Conservation (phyloP, 2,329 filamentous ascomycete genomes). For the Cladosporium sphaerospermum region DNA sequence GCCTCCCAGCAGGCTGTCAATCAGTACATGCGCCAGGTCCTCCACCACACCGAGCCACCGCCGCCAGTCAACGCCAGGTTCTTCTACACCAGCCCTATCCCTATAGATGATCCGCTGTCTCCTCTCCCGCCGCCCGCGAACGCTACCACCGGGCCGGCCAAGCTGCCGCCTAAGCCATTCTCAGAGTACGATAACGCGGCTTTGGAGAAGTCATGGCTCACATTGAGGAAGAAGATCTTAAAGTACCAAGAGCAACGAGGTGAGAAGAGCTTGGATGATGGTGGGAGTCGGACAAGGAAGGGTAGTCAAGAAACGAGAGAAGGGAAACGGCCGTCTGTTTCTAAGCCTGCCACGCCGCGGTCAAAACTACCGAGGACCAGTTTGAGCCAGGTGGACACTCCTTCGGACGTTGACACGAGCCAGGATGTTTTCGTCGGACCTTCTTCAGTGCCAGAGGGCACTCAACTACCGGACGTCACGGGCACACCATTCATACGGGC, state of each 20-base stretch:
- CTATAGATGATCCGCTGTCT: slow-evolving; percentile 36
- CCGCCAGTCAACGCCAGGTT: slow-evolving; percentile 31
- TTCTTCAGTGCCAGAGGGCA: slow-evolving; percentile 6
- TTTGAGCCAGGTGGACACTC: slow-evolving; percentile 22
- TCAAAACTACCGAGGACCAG: slow-evolving; percentile 15
- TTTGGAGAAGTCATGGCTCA: slow-evolving; percentile 32
- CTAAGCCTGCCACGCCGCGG: slow-evolving; percentile 13
- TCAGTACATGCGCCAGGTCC: slow-evolving; percentile 40
- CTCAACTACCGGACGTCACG: slow-evolving; percentile 28
- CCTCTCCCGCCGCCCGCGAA: slow-evolving; percentile 30
- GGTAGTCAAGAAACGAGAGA: slow-evolving; percentile 14
- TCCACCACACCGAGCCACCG: slow-evolving; percentile 33
- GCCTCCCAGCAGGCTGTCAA: slow-evolving; percentile 26
- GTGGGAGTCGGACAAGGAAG: slow-evolving; percentile 17
- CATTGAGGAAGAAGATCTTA: slow-evolving; percentile 29
- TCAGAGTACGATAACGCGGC: slow-evolving; percentile 32
- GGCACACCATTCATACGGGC: slow-evolving; percentile 48
- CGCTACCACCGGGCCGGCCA: slow-evolving; percentile 17
- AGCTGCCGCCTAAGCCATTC: slow-evolving; percentile 32
- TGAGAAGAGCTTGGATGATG: slow-evolving; percentile 24
- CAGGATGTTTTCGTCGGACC: slow-evolving; percentile 12
- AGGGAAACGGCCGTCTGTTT: slow-evolving; percentile 17
- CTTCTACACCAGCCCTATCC: slow-evolving; percentile 32
- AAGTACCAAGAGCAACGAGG: slow-evolving; percentile 30
- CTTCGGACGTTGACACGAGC: slow-evolving; percentile 11